Percentiles rank a stretch among this genome's conserved stretches.
Conservation (phyloP, 2,329 filamentous ascomycete species). For the Ophiostoma sp. region DNA sequence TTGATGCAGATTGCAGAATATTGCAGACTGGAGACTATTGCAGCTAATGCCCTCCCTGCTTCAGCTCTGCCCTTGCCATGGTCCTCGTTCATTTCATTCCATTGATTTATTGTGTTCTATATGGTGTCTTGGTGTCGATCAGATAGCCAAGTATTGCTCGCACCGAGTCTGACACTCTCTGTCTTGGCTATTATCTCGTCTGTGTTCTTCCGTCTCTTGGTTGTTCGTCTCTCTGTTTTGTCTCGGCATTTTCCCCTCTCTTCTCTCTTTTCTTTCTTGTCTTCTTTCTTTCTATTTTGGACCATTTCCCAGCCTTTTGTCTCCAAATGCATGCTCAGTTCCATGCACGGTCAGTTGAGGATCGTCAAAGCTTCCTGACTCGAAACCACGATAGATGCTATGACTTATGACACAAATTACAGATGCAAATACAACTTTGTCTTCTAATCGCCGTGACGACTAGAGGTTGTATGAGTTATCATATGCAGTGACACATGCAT, state of each 20-base stretch:
- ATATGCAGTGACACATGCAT: background rate
- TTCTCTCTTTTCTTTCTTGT: background rate
- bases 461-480: background rate
- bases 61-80: no score
- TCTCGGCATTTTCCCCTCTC: background rate
- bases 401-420: background rate
- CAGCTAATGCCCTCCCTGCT: no score
- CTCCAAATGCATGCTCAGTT: background rate
- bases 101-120: no score
- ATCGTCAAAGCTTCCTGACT: background rate
- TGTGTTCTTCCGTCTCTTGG: background rate
- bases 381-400: background rate
- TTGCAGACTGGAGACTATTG: no score
- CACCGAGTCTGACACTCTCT: no score
- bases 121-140: no score
- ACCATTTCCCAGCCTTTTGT: background rate
- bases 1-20: no score
- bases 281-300: no score
- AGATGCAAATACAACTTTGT: background rate
- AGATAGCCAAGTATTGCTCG: no score
- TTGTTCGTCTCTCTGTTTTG: background rate
- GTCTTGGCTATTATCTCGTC: background rate
- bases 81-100: no score
- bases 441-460: background rate
- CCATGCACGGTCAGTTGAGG: background rate